Conservation (phyloP, 169 alveolate species). For the Plasmodium sp. region DNA sequence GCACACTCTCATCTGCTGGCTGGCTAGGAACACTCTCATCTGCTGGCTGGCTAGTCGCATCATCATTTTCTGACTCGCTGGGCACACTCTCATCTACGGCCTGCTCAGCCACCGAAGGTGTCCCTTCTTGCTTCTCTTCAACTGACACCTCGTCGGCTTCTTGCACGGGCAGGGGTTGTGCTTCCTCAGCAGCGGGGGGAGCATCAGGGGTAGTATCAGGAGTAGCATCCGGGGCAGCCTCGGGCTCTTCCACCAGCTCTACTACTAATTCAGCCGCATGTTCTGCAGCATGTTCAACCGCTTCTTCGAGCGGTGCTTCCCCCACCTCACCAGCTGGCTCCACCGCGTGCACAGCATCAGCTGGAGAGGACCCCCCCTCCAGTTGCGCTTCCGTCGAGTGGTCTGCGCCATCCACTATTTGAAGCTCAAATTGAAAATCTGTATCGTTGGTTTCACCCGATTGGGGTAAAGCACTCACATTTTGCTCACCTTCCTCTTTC, state of each 20-base stretch:
- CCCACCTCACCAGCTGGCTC: background rate
- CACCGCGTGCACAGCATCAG: background rate
- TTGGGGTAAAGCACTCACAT: background rate
- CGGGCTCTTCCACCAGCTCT: background rate
- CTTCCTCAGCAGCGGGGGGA: background rate
- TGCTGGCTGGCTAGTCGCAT: background rate
- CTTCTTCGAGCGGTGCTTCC: background rate
- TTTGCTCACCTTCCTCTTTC: background rate
- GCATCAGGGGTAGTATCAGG: background rate
- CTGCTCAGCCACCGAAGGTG: background rate
- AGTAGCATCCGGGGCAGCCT: background rate
- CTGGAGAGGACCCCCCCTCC: background rate
- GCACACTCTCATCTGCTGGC: background rate
- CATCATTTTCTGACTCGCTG: too few relatives aligned
- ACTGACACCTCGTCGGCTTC: background rate
- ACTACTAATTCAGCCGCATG: background rate
- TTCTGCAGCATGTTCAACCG: background rate
- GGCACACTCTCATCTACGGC: background rate
- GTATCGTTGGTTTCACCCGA: background rate
- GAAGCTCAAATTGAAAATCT: background rate
- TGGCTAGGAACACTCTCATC: background rate
- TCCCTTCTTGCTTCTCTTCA: background rate
- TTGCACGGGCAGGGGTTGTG: background rate
- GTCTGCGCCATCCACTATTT: background rate
- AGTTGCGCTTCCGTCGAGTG: background rate